A percentile compares a stretch with the other conserved stretches of the same genome.
Evolutionary conservation across 495 filamentous ascomycete species (phyloP).

Genomic region (Glutinoglossum americanum): DNA sequence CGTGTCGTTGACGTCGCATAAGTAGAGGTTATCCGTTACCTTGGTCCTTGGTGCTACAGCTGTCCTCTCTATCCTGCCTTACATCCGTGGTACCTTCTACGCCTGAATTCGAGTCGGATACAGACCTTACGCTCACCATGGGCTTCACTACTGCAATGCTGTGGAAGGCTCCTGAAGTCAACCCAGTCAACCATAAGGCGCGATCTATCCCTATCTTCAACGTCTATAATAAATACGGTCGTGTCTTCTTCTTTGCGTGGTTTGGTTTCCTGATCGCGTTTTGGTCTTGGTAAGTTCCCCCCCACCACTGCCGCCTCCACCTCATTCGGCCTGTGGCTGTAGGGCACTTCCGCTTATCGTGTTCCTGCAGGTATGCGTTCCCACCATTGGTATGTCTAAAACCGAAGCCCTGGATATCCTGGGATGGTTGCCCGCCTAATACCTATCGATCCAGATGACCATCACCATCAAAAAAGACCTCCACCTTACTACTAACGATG

Average conservation of each 20-base stretch:
- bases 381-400: constrained; percentile 39
- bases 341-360: background rate
- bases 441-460: constrained; percentile 30
- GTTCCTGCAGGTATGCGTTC: constrained; percentile 34
- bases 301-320: background rate
- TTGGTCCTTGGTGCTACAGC: no score
- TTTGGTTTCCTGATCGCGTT: constrained; percentile 92
- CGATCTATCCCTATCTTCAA: constrained; percentile 65
- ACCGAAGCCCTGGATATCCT: background rate
- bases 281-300: constrained; percentile 52
- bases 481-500: constrained; percentile 41
- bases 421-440: constrained; percentile 1
- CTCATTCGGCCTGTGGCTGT: background rate
- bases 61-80: no score
- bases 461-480: constrained; percentile 63
- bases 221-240: constrained; percentile 57
- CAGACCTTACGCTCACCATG: background rate
- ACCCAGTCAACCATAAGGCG: constrained; percentile 64
- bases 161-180: constrained; percentile 38
- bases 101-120: background rate
- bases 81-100: no score
- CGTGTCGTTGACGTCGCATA: no score
- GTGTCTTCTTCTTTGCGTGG: constrained; percentile 90
- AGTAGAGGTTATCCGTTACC: no score
- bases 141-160: constrained; percentile 20